Percentiles rank a stretch among this genome's conserved stretches.
Conservation (phyloP, 208 protist genomes). For the Wallacemonas collosoma region DNA sequence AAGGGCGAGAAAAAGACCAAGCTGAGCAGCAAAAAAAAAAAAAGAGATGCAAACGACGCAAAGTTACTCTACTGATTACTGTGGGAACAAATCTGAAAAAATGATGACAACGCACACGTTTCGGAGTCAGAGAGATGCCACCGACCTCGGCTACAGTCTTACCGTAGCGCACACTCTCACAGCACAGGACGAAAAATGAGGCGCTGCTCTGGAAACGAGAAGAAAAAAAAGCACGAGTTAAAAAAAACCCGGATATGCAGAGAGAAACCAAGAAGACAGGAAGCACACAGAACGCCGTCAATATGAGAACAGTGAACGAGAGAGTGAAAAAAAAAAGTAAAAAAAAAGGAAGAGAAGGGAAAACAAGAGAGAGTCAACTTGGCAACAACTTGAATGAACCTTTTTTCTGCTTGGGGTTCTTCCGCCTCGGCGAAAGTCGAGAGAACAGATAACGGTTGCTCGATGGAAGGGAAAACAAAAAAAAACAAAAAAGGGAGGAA, state of each 20-base stretch:
- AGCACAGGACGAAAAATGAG: too few species aligned
- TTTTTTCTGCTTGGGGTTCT: too few species aligned
- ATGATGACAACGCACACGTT: neutral
- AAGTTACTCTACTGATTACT: neutral
- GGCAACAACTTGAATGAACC: neutral
- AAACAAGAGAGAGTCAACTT: slow-evolving; percentile 7
- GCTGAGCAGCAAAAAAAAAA: slow-evolving; percentile 17
- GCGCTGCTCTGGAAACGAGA: too few species aligned
- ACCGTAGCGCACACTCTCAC: too few species aligned
- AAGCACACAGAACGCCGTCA: too few species aligned
- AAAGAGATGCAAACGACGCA: slow-evolving; percentile 12
- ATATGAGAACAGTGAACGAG: neutral
- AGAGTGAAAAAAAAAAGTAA: slow-evolving; percentile 21
- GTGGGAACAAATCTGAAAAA: slow-evolving; percentile 2
- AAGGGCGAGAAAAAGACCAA: neutral
- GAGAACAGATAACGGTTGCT: neutral
- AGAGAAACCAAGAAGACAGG: too few species aligned
- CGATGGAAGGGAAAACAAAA: slow-evolving; percentile 4
- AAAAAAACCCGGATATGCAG: neutral
- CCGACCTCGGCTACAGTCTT: too few species aligned
- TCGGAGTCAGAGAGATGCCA: neutral
- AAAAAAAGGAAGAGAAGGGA: slow-evolving; percentile 12
- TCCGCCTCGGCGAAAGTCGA: too few species aligned
- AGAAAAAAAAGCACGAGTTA: neutral
- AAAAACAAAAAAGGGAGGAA: neutral